Base-by-base conservation (phyloP, 129 eudicot species). In the Flaveria ramosissima region DNA sequence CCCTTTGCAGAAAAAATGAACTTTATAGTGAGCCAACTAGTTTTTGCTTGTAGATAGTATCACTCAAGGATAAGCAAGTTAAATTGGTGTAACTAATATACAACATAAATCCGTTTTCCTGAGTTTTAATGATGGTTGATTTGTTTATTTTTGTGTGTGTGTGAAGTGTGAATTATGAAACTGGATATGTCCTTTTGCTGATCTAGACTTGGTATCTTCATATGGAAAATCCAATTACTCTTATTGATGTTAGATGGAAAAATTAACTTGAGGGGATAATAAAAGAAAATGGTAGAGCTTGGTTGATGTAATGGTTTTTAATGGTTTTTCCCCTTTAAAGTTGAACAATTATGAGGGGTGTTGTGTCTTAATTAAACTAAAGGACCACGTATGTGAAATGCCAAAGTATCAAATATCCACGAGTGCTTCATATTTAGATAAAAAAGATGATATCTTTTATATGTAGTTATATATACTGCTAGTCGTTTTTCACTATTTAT, bases 321-420 rank as follows among this genome's bases (percentile, higher is more conserved):
- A 9, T 1, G 20, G 1, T 0, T 9, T 8, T 10, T 1, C 21
- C 19, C 10, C 64, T 60, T 60, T 24, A 23, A 21, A 59, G 65
- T 10, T 59, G 65, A 21, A 19, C 63, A 19, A 9, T 59, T 60
- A 36, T 23, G 66, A 23, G 66, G 39, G 39, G 12, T 9, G 39
- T 19, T 9, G 60, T 16, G 23, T 56, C 32, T 10, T 60, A 12
- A 11, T 11, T 60, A 24, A 57, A 57, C 64, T 16, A 11, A 57
- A 57, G 30, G 64, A 57, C 61, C 66, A 24, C 26, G 24, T 24
- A 23, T 24, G 41, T 60, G 66, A 60, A 12, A 60, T 24, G 17
- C 66, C 9, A 60, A 60, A 60, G 41, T 60, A 60, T 60, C 66
- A 60, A 23, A 60, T 59, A 59, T 59, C 32, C 64, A 59, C 16